Base-by-base conservation (phyloP, 352 stramenopile genomes). In the Phytophthora citricola region DNA sequence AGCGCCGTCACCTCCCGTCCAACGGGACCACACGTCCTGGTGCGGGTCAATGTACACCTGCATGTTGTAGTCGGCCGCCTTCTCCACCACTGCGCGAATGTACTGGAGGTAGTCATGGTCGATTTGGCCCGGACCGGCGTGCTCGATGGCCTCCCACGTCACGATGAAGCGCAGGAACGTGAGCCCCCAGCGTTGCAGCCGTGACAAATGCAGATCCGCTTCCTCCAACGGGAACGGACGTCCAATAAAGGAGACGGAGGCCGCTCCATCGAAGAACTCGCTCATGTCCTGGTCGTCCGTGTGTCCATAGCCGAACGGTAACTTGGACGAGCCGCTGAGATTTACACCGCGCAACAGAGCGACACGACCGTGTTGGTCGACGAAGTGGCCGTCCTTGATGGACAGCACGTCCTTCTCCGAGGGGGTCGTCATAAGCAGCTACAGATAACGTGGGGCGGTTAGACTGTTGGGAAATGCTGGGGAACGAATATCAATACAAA, bases 121-220 rank as follows among this genome's bases (percentile, higher is more conserved):
- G 70, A 95, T 95, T 4, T 84, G 63, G 0, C 88, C 88, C 4
- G 90, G 90, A 0, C 89, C 89, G 10, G 57, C 83, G 61, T 97
- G 90, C 55, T 97, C 88, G 49, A 97, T 86, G 29, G 89, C 91
- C 60, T 97, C 91, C 91, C 91, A 97, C 9, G 88, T 96, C n/a
- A 96, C 76, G 40, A 96, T 82, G 47, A 97, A 79, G 20, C 90
- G 75, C 38, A 97, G 49, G 47, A 93, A 89, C 17, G 72, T 96
- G 51, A 94, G 81, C 0, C 91, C 90, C 82, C 89, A 96, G 26
- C 83, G 76, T 40, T 69, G 72, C 5, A 97, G 68, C 1, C 90
- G 73, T 4, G 66, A 46, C 40, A 97, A 87, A 56, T 97, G 90
- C 43, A 79, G 40, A 29, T 92, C 74, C 1, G 89, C 90, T 27